Percentiles rank a stretch among this genome's conserved stretches.
phyloP scores from a whole-genome alignment of 306 rosid species.

The Pyrus communis region DNA sequence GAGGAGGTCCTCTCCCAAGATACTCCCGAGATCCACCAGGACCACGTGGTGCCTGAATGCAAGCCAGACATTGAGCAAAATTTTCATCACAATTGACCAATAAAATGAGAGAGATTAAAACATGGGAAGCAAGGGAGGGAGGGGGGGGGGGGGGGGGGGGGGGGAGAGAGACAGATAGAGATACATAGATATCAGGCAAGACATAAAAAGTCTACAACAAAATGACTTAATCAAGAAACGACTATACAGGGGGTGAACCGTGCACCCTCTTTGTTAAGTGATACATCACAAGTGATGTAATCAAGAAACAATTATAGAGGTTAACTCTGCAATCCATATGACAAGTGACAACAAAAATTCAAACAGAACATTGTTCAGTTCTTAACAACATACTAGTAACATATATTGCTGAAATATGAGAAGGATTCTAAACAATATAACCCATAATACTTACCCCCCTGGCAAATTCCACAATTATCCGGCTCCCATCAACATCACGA shows the following conservation, averaged over 20 bases:
- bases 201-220: neutral
- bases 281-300: neutral
- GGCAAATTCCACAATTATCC: slow-evolving; percentile 38
- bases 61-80: neutral
- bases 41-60: slow-evolving; percentile 37
- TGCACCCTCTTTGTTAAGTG: neutral
- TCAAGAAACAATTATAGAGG: neutral
- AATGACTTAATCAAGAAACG: neutral
- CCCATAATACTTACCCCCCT: slow-evolving; percentile 32
- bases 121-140: neutral
- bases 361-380: neutral
- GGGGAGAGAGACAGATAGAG: neutral
- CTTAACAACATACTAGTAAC: neutral
- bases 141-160: neutral
- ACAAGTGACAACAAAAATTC: neutral
- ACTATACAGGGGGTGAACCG: neutral
- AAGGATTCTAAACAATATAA: neutral
- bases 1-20: slow-evolving; percentile 49
- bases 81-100: neutral
- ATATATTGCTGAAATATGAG: neutral
- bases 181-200: neutral
- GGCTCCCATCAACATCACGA: slow-evolving; percentile 40
- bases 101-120: neutral
- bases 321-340: neutral
- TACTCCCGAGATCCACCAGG: slow-evolving; percentile 45